A percentile compares a stretch with the other conserved stretches of the same genome.
These are phyloP conservation scores for Croton laevigatus DNA, from an alignment of 441 rosid genomes.

Conservation along the genomic window DNA sequence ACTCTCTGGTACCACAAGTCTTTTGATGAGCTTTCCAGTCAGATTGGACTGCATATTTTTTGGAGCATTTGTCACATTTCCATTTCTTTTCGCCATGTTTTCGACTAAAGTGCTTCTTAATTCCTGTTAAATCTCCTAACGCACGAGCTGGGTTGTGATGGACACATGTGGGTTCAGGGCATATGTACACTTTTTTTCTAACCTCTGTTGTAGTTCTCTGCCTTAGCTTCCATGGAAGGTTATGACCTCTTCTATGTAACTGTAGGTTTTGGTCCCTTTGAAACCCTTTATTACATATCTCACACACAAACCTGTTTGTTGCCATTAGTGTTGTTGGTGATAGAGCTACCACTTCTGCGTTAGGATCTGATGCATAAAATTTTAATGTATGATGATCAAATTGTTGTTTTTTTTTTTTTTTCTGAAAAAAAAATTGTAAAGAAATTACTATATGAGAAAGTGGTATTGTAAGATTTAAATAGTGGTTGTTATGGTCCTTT, in stretches of 20 bases:
- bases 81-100: conserved; percentile 55
- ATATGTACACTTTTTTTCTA: conserved; percentile 44
- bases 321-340: conserved; percentile 54
- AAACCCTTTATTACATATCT: conserved; percentile 38
- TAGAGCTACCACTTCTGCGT: conserved; percentile 47
- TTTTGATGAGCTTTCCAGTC: conserved; percentile 59
- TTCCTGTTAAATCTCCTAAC: conserved; percentile 48
- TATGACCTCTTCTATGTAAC: conserved; percentile 40
- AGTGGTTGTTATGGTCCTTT: neutral
- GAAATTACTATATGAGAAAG: neutral
- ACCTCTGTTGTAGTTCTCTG: conserved; percentile 43
- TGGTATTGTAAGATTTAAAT: neutral
- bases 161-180: conserved; percentile 47
- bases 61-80: conserved; percentile 41
- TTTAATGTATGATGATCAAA: neutral
- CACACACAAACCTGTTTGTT: conserved; percentile 50
- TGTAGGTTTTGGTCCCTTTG: conserved; percentile 43
- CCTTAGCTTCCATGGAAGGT: conserved; percentile 49
- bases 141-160: conserved; percentile 53
- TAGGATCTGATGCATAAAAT: conserved; percentile 33
- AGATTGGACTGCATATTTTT: conserved; percentile 55
- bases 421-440: neutral
- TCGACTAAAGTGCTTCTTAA: conserved; percentile 50
- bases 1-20: conserved; percentile 50
- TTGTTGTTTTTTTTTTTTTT: neutral